Evolutionary conservation across 2,329 filamentous ascomycete species (phyloP).

Genomic region (Beauveria bassiana): DNA sequence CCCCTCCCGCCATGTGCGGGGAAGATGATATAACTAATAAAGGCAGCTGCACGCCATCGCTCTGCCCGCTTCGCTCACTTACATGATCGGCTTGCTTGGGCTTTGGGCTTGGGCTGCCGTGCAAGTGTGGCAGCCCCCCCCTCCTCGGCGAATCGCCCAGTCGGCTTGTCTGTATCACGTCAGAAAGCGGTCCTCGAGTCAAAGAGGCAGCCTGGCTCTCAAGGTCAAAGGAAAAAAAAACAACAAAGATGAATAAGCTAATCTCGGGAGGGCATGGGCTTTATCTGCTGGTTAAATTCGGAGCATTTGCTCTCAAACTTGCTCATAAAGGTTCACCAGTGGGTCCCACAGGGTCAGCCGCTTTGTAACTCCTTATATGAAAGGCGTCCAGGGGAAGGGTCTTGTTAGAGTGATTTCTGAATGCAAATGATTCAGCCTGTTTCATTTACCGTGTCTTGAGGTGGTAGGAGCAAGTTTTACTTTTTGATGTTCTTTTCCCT

Average conservation of each 20-base stretch:
- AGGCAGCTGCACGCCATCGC: slow-evolving; percentile 3
- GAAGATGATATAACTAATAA: not conserved
- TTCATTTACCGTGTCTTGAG: not conserved
- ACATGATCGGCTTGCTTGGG: not conserved
- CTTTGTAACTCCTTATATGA: no score
- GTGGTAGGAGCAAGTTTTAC: slow-evolving; percentile 1
- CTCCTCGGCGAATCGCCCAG: not conserved
- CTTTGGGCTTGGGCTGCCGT: no score
- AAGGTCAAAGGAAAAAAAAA: not conserved
- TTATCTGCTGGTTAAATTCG: not conserved
- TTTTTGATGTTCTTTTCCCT: no score
- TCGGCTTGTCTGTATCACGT: not conserved
- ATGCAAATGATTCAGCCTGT: not conserved
- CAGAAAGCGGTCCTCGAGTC: not conserved
- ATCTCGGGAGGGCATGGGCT: not conserved
- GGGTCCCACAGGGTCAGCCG: not conserved
- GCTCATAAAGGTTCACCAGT: slow-evolving; percentile 20
- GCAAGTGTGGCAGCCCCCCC: not conserved
- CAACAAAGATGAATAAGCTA: not conserved
- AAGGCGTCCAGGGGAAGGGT: no score
- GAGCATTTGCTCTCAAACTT: slow-evolving; percentile 29
- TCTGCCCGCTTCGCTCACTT: not conserved
- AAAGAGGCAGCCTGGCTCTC: not conserved
- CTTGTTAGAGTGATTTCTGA: not conserved
- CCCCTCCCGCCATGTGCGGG: not conserved